Percentiles rank a stretch among this genome's conserved stretches.
Conservation (phyloP, 2,329 filamentous ascomycete species). For the Colletotrichum sp. region DNA sequence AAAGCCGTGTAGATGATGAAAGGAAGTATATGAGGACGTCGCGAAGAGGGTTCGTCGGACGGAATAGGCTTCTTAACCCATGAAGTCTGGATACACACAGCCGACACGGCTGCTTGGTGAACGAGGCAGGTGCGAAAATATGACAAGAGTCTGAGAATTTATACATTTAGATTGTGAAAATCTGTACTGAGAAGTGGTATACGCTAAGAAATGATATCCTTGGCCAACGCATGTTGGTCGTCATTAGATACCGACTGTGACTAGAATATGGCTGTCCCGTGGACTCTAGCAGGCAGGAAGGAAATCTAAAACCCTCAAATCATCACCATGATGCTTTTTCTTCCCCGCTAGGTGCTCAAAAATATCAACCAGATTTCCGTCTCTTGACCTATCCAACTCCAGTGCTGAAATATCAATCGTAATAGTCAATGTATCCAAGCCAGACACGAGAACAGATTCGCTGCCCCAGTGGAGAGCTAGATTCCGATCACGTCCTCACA, state of each 20-base stretch:
- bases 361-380: neutral
- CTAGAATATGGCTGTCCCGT: neutral
- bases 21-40: neutral
- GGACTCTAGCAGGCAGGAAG: neutral
- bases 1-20: neutral
- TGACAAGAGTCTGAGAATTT: neutral
- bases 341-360: neutral
- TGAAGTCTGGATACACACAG: neutral
- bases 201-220: neutral
- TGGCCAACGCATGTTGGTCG: neutral
- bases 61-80: neutral
- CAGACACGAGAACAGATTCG: neutral
- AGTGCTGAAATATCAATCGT: neutral
- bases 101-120: neutral
- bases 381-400: conserved; percentile 1
- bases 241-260: neutral
- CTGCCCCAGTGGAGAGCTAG: neutral
- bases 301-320: neutral
- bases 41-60: neutral
- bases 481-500: conserved; percentile 41
- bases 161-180: neutral
- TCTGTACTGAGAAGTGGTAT: neutral
- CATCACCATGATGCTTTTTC: neutral
- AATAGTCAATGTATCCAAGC: neutral
- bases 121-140: neutral